These are phyloP conservation scores for Phaeolepiota aurea DNA, from an alignment of 768 basidiomycete genomes.

Conservation along the genomic window DNA sequence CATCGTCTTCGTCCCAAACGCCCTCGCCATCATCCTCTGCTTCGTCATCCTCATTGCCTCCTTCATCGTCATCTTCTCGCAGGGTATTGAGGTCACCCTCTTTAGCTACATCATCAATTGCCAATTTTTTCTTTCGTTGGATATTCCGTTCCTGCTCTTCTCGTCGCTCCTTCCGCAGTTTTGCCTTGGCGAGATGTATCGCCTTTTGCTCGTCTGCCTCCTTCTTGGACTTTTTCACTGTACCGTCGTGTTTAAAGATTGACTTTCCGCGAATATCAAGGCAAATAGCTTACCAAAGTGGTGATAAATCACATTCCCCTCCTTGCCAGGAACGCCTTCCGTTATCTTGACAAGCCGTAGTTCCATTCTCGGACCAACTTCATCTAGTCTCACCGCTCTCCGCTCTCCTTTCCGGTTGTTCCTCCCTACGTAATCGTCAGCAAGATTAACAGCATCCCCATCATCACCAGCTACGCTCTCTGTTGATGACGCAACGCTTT, in stretches of 20 bases:
- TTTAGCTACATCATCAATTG: neutral
- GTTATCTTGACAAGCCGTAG: constrained; percentile 87
- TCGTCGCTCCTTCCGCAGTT: constrained; percentile 65
- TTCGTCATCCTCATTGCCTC: constrained; percentile 26
- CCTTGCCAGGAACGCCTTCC: constrained; percentile 89
- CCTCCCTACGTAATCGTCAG: constrained; percentile 90
- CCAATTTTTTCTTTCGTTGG: constrained; percentile 59
- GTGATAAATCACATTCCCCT: constrained; percentile 91
- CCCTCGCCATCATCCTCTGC: constrained; percentile 33
- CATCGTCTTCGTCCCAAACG: constrained; percentile 18
- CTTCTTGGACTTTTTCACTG: constrained; percentile 87
- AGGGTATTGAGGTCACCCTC: constrained; percentile 16
- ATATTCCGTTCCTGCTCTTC: constrained; percentile 93
- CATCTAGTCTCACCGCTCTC: constrained; percentile 86
- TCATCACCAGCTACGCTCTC: constrained; percentile 84
- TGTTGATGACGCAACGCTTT: constrained; percentile 73
- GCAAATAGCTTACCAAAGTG: constrained; percentile 64
- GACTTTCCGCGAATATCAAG: constrained; percentile 2
- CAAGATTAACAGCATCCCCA: constrained; percentile 73
- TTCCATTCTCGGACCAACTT: constrained; percentile 95
- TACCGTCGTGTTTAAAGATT: no score
- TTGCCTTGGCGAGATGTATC: constrained; percentile 72
- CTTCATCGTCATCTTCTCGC: constrained; percentile 21
- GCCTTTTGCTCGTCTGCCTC: constrained; percentile 60
- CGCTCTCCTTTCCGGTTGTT: constrained; percentile 90